Percentiles rank a stretch among this genome's conserved stretches.
These are phyloP conservation scores for Ascochyta fabae DNA, from an alignment of 2,329 filamentous ascomycete species.

Conservation along the genomic window DNA sequence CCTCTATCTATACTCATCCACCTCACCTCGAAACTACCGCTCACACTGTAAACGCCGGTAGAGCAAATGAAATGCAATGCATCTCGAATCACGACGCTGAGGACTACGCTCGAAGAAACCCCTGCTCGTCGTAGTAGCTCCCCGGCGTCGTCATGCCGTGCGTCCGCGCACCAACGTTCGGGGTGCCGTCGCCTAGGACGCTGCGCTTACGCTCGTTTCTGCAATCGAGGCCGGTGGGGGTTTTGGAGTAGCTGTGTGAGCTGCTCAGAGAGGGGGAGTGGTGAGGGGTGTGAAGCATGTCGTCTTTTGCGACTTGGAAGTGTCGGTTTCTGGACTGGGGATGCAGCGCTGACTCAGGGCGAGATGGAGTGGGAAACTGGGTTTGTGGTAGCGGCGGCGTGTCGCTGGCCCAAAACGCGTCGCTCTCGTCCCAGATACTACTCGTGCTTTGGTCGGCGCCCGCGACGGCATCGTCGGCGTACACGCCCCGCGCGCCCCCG, in stretches of 20 bases:
- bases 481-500: not conserved
- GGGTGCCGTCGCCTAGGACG: conserved; percentile 25
- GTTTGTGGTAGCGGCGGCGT: not conserved
- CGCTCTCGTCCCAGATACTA: conserved; percentile 15
- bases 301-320: conserved; percentile 3
- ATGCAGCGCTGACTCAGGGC: no score
- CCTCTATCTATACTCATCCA: no score
- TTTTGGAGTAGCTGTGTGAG: not conserved
- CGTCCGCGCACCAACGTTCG: conserved; percentile 32
- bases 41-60: no score
- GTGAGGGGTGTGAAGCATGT: not conserved
- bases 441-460: not conserved
- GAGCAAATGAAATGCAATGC: no score
- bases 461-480: not conserved
- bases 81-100: no score
- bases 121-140: conserved; percentile 45
- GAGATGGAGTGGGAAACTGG: no score
- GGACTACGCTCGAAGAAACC: conserved; percentile 32
- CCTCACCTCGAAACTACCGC: no score
- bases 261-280: not conserved
- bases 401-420: conserved; percentile 10
- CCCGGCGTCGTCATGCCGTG: conserved; percentile 32
- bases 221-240: not conserved
- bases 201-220: conserved; percentile 24
- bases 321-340: not conserved